phyloP scores from a whole-genome alignment of 371 early-diverging fungal species.

The Lichtheimia ramosa region DNA sequence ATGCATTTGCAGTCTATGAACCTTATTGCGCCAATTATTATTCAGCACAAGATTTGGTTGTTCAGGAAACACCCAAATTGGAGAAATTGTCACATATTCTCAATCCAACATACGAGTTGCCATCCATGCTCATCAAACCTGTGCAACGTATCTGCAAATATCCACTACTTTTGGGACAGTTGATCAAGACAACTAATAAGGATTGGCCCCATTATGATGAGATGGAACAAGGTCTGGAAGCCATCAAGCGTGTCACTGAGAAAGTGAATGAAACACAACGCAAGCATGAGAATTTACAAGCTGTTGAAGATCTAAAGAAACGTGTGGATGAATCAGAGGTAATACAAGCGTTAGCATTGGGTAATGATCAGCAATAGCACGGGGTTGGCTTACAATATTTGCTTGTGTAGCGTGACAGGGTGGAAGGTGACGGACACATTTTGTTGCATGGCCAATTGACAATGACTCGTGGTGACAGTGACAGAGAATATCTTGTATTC shows the following conservation, averaged over 20 bases:
- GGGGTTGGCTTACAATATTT: neutral
- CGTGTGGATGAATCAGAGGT: constrained; percentile 60
- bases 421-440: constrained; percentile 77
- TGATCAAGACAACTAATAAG: constrained; percentile 74
- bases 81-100: constrained; percentile 65
- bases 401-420: constrained; percentile 10
- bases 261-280: constrained; percentile 91
- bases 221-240: constrained; percentile 73
- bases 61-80: constrained; percentile 48
- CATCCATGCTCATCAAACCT: constrained; percentile 93
- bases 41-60: constrained; percentile 65
- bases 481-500: constrained; percentile 78
- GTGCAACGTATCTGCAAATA: constrained; percentile 98
- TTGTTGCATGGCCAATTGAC: constrained; percentile 81
- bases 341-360: too few species aligned
- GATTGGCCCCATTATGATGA: constrained; percentile 74
- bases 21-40: constrained; percentile 92
- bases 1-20: constrained; percentile 88
- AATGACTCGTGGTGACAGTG: constrained; percentile 74
- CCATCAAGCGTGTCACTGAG: constrained; percentile 86
- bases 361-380: too few species aligned
- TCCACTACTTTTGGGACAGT: constrained; percentile 83
- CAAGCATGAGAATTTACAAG: constrained; percentile 79
- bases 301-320: constrained; percentile 73
- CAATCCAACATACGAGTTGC: constrained; percentile 84